A percentile compares a stretch with the other conserved stretches of the same genome.
phyloP scores from a whole-genome alignment of 495 filamentous ascomycete genomes.

The Trichocladium antarcticum region DNA sequence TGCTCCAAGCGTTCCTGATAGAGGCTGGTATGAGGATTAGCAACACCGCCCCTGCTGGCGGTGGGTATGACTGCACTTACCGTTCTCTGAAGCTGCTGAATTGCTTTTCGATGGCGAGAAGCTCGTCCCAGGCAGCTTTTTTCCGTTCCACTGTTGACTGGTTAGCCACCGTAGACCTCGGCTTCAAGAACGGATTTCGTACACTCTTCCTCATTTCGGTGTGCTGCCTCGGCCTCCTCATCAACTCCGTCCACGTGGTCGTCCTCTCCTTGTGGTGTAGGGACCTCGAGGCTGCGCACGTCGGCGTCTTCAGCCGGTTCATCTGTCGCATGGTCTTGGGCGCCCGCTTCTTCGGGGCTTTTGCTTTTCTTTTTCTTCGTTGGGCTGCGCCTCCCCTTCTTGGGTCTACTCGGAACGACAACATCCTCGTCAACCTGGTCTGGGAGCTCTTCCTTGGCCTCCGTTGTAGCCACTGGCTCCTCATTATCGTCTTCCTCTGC shows the following conservation, averaged over 20 bases:
- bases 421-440: constrained; percentile 24
- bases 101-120: constrained; percentile 66
- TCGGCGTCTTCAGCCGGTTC: constrained; percentile 23
- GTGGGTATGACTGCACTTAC: constrained; percentile 38
- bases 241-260: constrained; percentile 41
- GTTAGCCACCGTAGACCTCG: constrained; percentile 28
- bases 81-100: constrained; percentile 78
- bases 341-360: constrained; percentile 21
- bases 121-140: constrained; percentile 66
- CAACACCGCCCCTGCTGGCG: too few species aligned
- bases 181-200: constrained; percentile 27
- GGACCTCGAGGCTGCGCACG: constrained; percentile 22
- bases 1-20: constrained; percentile 77
- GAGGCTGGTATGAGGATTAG: constrained; percentile 45
- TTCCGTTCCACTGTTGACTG: constrained; percentile 56
- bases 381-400: constrained; percentile 32
- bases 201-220: constrained; percentile 67
- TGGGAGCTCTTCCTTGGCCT: constrained; percentile 15
- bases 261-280: constrained; percentile 35
- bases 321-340: constrained; percentile 25
- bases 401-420: constrained; percentile 15
- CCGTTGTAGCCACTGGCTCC: constrained; percentile 13
- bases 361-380: constrained; percentile 32
- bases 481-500: constrained; percentile 32
- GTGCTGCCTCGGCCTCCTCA: constrained; percentile 43